A percentile compares a stretch with the other conserved stretches of the same genome.
phyloP scores from a whole-genome alignment of 2,329 filamentous ascomycete genomes.

The Ustilaginoidea virens region DNA sequence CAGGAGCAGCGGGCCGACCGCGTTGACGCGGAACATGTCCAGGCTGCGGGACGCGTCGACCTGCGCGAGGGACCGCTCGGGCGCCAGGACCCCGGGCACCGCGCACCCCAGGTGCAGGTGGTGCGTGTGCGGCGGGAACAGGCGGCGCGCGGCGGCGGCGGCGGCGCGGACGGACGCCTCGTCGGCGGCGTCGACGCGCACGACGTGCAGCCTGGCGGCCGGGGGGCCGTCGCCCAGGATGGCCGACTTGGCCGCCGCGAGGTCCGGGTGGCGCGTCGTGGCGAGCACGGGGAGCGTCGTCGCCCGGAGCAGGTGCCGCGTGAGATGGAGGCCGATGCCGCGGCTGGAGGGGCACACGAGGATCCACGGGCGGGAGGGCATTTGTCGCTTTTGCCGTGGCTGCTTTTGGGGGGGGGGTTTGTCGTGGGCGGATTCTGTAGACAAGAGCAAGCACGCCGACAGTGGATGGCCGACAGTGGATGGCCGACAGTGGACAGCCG shows the following conservation, averaged over 20 bases:
- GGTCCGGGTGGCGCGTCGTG: conserved; percentile 22
- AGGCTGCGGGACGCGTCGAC: conserved; percentile 46
- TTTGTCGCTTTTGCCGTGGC: conserved; percentile 6
- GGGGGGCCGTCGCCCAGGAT: conserved; percentile 5
- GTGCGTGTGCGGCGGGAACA: conserved; percentile 34
- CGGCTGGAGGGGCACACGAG: conserved; percentile 30
- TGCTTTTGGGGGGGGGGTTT: too few relatives aligned
- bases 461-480: too few relatives aligned
- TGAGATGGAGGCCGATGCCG: conserved; percentile 33
- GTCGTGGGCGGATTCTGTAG: too few relatives aligned
- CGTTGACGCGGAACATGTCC: conserved; percentile 59
- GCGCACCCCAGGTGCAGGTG: conserved; percentile 56
- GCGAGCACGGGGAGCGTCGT: conserved; percentile 33
- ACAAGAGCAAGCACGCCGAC: too few relatives aligned
- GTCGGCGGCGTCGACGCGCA: conserved; percentile 33
- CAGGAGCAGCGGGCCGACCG: conserved; percentile 58
- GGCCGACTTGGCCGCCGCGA: conserved; percentile 8
- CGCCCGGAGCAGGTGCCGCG: conserved; percentile 29
- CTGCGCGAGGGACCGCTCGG: conserved; percentile 55
- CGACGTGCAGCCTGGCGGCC: conserved; percentile 22
- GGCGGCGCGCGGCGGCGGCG: conserved; percentile 28
- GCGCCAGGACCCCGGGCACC: conserved; percentile 55
- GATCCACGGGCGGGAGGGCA: conserved; percentile 35
- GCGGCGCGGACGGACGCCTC: conserved; percentile 48
- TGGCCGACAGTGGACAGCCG: too few relatives aligned